Percentiles rank a stretch among this genome's conserved stretches.
Evolutionary conservation across 2,329 filamentous ascomycete genomes (phyloP).

Genomic region (Fonsecaea pugnacius): DNA sequence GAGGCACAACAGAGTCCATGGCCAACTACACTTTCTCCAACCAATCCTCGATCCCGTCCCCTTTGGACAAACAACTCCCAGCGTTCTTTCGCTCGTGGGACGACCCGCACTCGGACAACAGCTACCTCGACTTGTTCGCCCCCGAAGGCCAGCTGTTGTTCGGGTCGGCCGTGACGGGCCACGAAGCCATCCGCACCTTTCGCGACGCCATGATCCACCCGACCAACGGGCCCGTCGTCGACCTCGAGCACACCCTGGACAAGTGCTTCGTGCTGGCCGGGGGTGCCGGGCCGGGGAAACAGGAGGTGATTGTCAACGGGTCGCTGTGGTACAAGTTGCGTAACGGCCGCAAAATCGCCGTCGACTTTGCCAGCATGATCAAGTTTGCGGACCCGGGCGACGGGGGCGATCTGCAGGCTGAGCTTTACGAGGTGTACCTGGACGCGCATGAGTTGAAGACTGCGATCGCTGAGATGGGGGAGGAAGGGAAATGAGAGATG

Average conservation of each 20-base stretch:
- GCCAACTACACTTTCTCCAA: conserved; percentile 33
- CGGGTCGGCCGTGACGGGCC: conserved; percentile 23
- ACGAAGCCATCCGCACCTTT: conserved; percentile 29
- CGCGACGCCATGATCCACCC: conserved; percentile 29
- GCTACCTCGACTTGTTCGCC: conserved; percentile 26
- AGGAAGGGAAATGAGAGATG: conserved; percentile 6
- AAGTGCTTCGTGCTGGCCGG: conserved; percentile 29
- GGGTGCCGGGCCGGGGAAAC: conserved; percentile 17
- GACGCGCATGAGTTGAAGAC: conserved; percentile 28
- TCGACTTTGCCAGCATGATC: conserved; percentile 29
- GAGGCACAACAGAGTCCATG: conserved; percentile 20
- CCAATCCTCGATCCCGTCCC: conserved; percentile 26
- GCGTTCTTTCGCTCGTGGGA: conserved; percentile 31
- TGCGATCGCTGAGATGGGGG: conserved; percentile 30
- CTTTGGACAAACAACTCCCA: conserved; percentile 22
- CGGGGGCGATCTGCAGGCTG: conserved; percentile 20
- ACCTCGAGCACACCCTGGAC: conserved; percentile 28
- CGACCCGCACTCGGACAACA: conserved; percentile 22
- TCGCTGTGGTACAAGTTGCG: conserved; percentile 31
- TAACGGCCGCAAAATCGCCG: conserved; percentile 27
- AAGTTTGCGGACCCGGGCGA: conserved; percentile 17
- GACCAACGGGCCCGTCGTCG: conserved; percentile 28
- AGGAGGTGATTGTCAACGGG: conserved; percentile 30
- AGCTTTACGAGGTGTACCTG: conserved; percentile 28
- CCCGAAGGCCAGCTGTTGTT: conserved; percentile 25